Evolutionary conservation across 2,329 filamentous ascomycete genomes (phyloP), one percentile per base, ranked within the genome.

Genomic region (Dactylellina leptospora): DNA sequence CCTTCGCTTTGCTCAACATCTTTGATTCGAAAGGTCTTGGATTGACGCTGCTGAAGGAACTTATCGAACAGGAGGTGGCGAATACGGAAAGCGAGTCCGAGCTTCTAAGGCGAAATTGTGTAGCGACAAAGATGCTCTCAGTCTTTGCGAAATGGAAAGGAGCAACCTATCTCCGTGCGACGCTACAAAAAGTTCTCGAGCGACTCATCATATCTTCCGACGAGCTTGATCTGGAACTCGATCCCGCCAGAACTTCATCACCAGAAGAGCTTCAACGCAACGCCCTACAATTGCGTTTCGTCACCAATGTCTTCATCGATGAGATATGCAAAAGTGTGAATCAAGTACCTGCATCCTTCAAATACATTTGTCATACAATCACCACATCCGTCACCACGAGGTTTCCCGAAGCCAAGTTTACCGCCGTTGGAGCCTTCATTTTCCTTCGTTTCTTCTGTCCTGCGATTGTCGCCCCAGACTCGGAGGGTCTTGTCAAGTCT

Each of bases 111-210:
- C 82, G 87, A 53, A 88, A 88, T 28, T 89, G 87, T 74, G 87
- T 90, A 1, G 86, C 87, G n/a, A 90, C 88, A 1, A 90, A 90
- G 77, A 88, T 90, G 84, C 82, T 90, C 1, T 89, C 88, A 0
- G 83, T 89, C 5, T 90, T 89, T 75, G 87, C 87, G 3, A 90
- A 88, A 76, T 90, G 88, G 88, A 90, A 89, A 79, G 88, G 88
- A 10, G 81, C 83, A 13, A 78, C 82, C 2, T 90, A 90, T 76
- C 82, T 90, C 33, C 86, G 85, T 75, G 81, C 82, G 11, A 90
- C 88, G 1, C 80, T 90, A 8, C 86, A 88, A 74, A 88, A 88
- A 75, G 86, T 90, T 1, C 79, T 90, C 1, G 87, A 89, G 77
- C 82, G 87, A 53, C 80, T 90, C 42, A 87, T 90, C 82, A 77